Evolutionary conservation across 2,329 filamentous ascomycete genomes (phyloP).

Genomic region (Aureobasidium pullulans): DNA sequence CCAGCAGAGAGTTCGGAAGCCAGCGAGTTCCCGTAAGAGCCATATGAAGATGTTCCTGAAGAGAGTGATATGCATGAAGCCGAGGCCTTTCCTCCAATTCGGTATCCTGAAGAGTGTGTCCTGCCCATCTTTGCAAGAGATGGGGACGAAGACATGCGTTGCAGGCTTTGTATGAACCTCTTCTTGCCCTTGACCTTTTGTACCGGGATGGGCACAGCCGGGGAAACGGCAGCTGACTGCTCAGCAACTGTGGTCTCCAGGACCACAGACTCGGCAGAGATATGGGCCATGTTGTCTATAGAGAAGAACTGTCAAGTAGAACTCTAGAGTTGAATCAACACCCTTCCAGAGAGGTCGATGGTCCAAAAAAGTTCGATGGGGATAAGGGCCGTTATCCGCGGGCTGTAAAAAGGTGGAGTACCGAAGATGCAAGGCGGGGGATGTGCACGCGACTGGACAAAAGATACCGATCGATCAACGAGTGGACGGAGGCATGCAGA

Average conservation of each 20-base stretch:
- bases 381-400: conserved; percentile 8
- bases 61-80: conserved; percentile 58
- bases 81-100: conserved; percentile 54
- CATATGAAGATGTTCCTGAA: conserved; percentile 43
- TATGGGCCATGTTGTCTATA: conserved; percentile 3
- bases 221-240: not conserved
- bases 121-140: conserved; percentile 60
- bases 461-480: conserved; percentile 4
- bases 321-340: not conserved
- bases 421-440: not conserved
- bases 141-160: conserved; percentile 75
- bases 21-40: conserved; percentile 31
- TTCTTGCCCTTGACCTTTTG: conserved; percentile 61
- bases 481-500: conserved; percentile 9
- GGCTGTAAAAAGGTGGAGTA: not conserved
- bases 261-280: conserved; percentile 8
- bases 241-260: not conserved
- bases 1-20: conserved; percentile 50
- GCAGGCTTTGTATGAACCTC: conserved; percentile 64
- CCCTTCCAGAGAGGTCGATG: conserved; percentile 4
- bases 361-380: not conserved
- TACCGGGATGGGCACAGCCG: not conserved
- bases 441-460: conserved; percentile 6
- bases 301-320: not conserved
- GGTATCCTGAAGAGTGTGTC: conserved; percentile 59